Conservation (phyloP, 1,284 basidiomycete species). For the Papiliotrema fonsecae region DNA sequence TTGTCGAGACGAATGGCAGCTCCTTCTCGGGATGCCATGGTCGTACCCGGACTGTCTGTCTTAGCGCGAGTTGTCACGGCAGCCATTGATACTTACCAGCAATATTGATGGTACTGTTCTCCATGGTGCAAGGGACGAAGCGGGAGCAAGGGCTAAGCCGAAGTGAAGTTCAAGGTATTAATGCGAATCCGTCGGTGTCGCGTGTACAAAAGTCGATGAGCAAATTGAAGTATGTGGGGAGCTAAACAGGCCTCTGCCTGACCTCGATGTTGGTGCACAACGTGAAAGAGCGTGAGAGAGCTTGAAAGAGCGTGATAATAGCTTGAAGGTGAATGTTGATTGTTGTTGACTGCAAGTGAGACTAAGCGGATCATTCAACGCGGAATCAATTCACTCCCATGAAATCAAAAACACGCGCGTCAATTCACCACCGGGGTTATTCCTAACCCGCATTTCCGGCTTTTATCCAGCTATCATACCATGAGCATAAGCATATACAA, state of each 20-base stretch:
- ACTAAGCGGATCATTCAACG: background rate
- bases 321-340: background rate
- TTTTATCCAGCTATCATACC: no score
- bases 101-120: conserved; percentile 39
- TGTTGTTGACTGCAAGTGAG: background rate
- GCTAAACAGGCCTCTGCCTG: background rate
- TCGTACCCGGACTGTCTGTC: conserved; percentile 71
- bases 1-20: conserved; percentile 65
- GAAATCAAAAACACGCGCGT: background rate
- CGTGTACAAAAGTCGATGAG: background rate
- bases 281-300: background rate
- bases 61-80: background rate
- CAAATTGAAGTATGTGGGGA: background rate
- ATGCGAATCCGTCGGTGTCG: background rate
- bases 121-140: no score
- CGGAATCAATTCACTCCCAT: background rate
- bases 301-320: background rate
- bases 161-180: background rate
- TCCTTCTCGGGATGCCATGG: conserved; percentile 76
- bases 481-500: no score
- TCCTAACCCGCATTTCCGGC: no score
- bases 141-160: background rate
- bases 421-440: no score
- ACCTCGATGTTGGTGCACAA: background rate
- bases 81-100: conserved; percentile 22